Base-by-base conservation (phyloP, 768 basidiomycete genomes). In the Lactifluus rugatus region DNA sequence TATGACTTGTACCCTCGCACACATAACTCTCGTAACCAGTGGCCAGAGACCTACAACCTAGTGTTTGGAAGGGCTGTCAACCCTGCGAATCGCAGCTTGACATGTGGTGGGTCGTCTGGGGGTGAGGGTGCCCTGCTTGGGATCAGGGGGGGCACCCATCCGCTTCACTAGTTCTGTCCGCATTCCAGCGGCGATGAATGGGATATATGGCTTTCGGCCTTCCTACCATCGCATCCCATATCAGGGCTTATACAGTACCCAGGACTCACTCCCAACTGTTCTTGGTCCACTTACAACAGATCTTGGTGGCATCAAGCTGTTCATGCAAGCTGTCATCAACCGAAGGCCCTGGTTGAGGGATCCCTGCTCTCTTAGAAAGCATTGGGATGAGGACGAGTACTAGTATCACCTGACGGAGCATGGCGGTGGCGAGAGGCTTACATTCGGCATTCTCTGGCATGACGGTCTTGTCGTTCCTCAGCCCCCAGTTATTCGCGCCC, bases 41-140 rank as follows among this genome's bases (percentile, higher is more conserved):
- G 83, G 79, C 75, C 77, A 1, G 91, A 95, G 68, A 84, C 87
- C 0, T 81, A 76, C 73, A 93, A 93, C 66, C 71, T 82, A 59
- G 74, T 92, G 28, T 93, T 87, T 64, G 91, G 90, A 1, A 76
- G 87, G 52, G 93, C 92, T 0, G 66, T 73, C 16, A 91, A 93
- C 65, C 91, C 91, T 0, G 73, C 76, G 66, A 90, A 92, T 66
- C 79, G 84, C 11, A 75, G 76, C 17, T 73, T 89, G 47, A 89
- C 86, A 4, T 71, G 75, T 5, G 90, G 91, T 11, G 92, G 92
- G 1, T 92, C 89, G 0, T 88, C 85, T 3, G 92, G 92, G 6
- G 92, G 91, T 34, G 92, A 93, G 72, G 87, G 86, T 42, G 88
- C 90, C 1, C 76, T 93, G 8, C 64, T 92, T 44, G 83, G 82